Evolutionary conservation across 2,329 filamentous ascomycete genomes (phyloP).

Genomic region (Xylariaceae sp.): DNA sequence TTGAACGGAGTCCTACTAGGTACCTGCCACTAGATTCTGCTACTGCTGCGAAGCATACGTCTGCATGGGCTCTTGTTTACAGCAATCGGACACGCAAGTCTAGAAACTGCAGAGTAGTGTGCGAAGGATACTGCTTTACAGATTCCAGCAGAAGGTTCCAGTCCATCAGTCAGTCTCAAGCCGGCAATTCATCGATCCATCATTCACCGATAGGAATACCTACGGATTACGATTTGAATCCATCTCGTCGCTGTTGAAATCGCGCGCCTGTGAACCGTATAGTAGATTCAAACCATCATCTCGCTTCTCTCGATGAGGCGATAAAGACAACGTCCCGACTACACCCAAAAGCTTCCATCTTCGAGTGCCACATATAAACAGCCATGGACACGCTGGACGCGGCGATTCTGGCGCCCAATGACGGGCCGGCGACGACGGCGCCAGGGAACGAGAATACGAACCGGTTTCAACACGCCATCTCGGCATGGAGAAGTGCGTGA

Average conservation of each 20-base stretch:
- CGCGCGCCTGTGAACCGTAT: neutral
- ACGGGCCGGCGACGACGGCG: conserved; percentile 20
- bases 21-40: too few relatives aligned
- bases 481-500: conserved; percentile 82
- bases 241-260: neutral
- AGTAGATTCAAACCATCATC: neutral
- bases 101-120: too few relatives aligned
- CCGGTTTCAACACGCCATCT: conserved; percentile 95
- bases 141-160: too few relatives aligned
- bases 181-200: neutral
- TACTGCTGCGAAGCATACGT: too few relatives aligned
- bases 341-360: conserved; percentile 14
- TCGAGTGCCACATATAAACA: conserved; percentile 20
- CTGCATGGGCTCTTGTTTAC: too few relatives aligned
- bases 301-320: conserved; percentile 22
- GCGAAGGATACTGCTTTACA: too few relatives aligned
- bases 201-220: neutral
- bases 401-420: conserved; percentile 23
- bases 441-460: conserved; percentile 58
- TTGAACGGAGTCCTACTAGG: too few relatives aligned
- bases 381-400: conserved; percentile 25
- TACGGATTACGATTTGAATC: neutral
- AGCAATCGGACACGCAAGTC: too few relatives aligned
- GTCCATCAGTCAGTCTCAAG: neutral
- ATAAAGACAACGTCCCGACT: conserved; percentile 20